Evolutionary conservation across 2,329 filamentous ascomycete genomes (phyloP).

Genomic region (Colletotrichum musae): DNA sequence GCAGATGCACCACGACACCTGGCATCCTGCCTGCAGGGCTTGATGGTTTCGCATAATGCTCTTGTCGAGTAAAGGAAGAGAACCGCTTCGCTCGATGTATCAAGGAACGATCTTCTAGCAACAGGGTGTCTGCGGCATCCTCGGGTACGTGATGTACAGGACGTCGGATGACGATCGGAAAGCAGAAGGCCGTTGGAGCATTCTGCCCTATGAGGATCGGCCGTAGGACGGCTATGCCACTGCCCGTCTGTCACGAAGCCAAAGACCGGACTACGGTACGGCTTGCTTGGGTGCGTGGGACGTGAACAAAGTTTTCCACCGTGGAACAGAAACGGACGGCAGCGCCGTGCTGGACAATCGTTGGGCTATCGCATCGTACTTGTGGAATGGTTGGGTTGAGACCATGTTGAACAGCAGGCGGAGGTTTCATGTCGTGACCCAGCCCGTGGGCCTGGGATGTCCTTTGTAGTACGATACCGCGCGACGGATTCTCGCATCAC

Average conservation of each 20-base stretch:
- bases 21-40: not conserved
- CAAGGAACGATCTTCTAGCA: not conserved
- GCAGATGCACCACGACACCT: not conserved
- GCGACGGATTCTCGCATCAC: slow-evolving; percentile 4
- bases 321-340: not conserved
- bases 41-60: not conserved
- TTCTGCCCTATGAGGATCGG: not conserved
- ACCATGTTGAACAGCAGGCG: slow-evolving; percentile 1
- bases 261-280: not conserved
- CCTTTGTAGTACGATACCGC: slow-evolving; percentile 5
- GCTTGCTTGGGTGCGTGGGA: slow-evolving; percentile 6
- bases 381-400: slow-evolving; percentile 23
- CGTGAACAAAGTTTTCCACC: slow-evolving; percentile 4
- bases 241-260: slow-evolving; percentile 2
- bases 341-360: not conserved
- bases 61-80: not conserved
- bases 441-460: not conserved
- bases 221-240: slow-evolving; percentile 6
- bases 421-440: not conserved
- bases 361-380: not conserved
- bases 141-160: not conserved
- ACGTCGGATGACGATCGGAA: not conserved
- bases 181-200: not conserved
- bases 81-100: slow-evolving; percentile 2
- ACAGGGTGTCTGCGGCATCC: not conserved